These are phyloP conservation scores for Penicillium verhagenii DNA, from an alignment of 495 filamentous ascomycete genomes.

Conservation along the genomic window DNA sequence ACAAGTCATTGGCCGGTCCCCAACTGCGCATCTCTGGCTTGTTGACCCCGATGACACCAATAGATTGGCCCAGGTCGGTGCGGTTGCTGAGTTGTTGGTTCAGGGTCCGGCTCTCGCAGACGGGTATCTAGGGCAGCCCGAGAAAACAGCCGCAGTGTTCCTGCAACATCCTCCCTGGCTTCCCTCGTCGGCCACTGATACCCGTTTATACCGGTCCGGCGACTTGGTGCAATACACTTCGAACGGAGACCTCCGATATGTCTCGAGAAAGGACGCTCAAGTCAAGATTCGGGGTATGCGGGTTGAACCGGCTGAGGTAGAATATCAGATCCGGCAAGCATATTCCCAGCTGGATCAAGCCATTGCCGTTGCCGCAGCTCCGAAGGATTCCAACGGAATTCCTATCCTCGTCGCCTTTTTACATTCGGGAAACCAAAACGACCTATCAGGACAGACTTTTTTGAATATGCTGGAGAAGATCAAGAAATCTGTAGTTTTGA, in stretches of 20 bases:
- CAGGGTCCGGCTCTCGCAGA: conserved; percentile 20
- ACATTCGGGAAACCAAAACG: too few relatives aligned
- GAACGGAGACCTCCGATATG: conserved; percentile 13
- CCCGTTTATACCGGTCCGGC: neutral
- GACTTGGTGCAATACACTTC: neutral
- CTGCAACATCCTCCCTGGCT: neutral
- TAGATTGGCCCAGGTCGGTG: conserved; percentile 39
- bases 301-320: conserved; percentile 40
- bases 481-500: neutral
- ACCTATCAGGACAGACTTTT: too few relatives aligned
- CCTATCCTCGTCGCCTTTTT: neutral
- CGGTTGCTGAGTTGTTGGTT: conserved; percentile 45
- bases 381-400: neutral
- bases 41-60: conserved; percentile 26
- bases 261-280: conserved; percentile 7
- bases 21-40: neutral
- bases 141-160: neutral
- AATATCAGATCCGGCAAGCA: conserved; percentile 12
- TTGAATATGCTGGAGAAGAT: neutral
- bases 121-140: conserved; percentile 14
- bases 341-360: neutral
- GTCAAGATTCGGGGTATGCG: conserved; percentile 37
- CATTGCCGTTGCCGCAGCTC: neutral
- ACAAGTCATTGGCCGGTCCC: neutral
- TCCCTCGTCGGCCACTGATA: neutral